Base-by-base conservation (phyloP, 768 basidiomycete species). In the Termitomyces sp. region DNA sequence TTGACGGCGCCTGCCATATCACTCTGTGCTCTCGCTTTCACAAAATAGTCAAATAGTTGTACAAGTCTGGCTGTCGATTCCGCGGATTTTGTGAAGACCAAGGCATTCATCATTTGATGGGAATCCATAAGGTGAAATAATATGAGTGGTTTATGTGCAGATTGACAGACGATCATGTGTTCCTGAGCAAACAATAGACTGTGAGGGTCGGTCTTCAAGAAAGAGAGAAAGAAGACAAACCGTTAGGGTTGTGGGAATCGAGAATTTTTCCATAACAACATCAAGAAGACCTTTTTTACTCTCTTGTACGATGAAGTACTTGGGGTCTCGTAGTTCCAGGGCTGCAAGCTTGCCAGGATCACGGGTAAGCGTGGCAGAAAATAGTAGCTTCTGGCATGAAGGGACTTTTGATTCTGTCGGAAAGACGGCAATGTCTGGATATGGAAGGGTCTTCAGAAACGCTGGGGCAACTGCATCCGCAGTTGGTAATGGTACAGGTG, bases 51-150 rank as follows among this genome's bases (percentile, higher is more conserved):
- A 59, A 98, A 83, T 11, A 98, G 76, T 38, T 78, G 81, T 25
- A 94, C 86, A 7, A 98, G 84, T 9, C 96, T 83, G 3, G 77
- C 74, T 0, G 94, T 91, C 0, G 92, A 93, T 66, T 98, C 95
- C 5, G 95, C 88, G 0, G 90, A 93, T 71, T 98, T 98, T n/a
- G 96, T 97, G 73, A 99, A 99, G 29, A 97, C 86, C 32, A 99
- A 76, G 0, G 88, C 89, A 55, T 89, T 89, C 9, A 69, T 76
- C 20, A 94, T 77, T 7, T 74, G 64, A 44, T 73, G 76, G 7
- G 73, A 66, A 63, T 89, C 85, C 2, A 97, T 76, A 48, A 99
- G 86, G 64, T 98, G 79, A 70, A 97, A 89, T 52, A 99, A 82
- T 61, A 92, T 76, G 9, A 98, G 79, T 2, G 96, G 95, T 68